Conservation (phyloP, 148 eudicot genomes). For the Vaccinium myrtillus region DNA sequence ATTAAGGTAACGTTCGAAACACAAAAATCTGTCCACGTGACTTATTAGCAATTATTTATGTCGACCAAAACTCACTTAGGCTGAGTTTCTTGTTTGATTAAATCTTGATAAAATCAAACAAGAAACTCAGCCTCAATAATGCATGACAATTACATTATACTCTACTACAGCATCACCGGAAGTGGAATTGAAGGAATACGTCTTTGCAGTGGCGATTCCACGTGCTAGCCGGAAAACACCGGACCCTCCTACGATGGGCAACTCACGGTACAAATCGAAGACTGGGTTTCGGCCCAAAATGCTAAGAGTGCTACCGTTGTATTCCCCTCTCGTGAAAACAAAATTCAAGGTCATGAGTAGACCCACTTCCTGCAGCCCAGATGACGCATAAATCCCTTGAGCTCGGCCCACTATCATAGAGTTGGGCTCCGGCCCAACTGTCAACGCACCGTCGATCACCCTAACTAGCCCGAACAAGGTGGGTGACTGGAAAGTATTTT, state of each 20-base stretch:
- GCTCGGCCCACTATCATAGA: conserved; percentile 25
- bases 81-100: too few species aligned
- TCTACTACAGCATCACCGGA: conserved; percentile 34
- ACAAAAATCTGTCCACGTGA: too few species aligned
- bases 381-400: conserved; percentile 17
- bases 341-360: conserved; percentile 24
- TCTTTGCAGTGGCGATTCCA: conserved; percentile 36
- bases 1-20: too few species aligned
- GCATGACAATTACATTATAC: conserved; percentile 38
- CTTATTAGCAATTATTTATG: too few species aligned
- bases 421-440: conserved; percentile 21
- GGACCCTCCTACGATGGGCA: conserved; percentile 44
- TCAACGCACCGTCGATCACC: conserved; percentile 18
- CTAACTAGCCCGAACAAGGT: conserved; percentile 7
- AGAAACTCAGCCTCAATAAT: background rate
- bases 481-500: background rate
- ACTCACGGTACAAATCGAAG: conserved; percentile 23
- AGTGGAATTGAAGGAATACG: conserved; percentile 26
- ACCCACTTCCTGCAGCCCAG: conserved; percentile 13
- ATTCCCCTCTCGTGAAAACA: conserved; percentile 31
- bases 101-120: too few species aligned
- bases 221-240: conserved; percentile 43
- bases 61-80: too few species aligned
- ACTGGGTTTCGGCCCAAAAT: conserved; percentile 32
- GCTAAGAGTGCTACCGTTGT: conserved; percentile 28